Evolutionary conservation across 495 filamentous ascomycete genomes (phyloP).

Genomic region (Neurospora terricola): DNA sequence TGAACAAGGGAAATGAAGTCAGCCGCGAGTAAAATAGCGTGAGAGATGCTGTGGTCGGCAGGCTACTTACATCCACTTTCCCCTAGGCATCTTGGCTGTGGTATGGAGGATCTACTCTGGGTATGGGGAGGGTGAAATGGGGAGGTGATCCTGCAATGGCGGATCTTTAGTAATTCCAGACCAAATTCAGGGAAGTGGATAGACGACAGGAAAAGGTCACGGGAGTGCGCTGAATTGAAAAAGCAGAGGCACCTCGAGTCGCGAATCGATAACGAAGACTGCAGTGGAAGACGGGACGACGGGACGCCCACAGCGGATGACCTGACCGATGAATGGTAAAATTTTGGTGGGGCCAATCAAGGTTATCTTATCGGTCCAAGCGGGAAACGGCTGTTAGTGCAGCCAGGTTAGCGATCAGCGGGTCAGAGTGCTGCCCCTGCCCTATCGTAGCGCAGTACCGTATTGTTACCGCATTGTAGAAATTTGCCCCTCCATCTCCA

Average conservation of each 20-base stretch:
- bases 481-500: conserved; percentile 29
- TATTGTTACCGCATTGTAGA: conserved; percentile 6
- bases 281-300: neutral
- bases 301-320: neutral
- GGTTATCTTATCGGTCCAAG: conserved; percentile 21
- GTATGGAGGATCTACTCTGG: neutral
- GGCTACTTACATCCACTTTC: conserved; percentile 76
- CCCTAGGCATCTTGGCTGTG: conserved; percentile 57
- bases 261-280: neutral
- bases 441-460: conserved; percentile 15
- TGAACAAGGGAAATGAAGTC: conserved; percentile 26
- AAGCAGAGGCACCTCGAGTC: conserved; percentile 5
- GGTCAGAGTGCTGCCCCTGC: neutral
- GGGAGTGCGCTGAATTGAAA: neutral
- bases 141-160: neutral
- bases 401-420: conserved; percentile 2
- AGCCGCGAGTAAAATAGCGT: too few species aligned
- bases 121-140: neutral
- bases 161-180: neutral
- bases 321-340: conserved; percentile 15
- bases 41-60: neutral
- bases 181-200: neutral
- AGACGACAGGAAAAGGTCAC: neutral
- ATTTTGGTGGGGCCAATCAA: conserved; percentile 35
- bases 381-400: neutral